Evolutionary conservation across 306 rosid genomes (phyloP), one percentile per base, ranked within the genome.

Genomic region (Cicer pinnatifidum): DNA sequence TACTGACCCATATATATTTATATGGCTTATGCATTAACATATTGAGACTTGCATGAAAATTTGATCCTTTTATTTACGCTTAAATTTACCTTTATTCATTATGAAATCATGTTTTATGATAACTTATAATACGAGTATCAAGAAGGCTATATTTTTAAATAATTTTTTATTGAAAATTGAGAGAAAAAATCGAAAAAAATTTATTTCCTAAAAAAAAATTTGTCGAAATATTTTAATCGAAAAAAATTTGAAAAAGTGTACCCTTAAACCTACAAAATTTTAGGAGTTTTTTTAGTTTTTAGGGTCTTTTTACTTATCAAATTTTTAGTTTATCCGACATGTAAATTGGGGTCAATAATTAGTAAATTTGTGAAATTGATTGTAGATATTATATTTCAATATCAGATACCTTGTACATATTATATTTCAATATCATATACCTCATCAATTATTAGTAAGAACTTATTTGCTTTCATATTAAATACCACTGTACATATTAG

Each of bases 1-100:
- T 57, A 10, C 48, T 17, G 39, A 1, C 61, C 40, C 20, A 28
- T 69, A 28, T 69, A 41, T 46, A 43, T 68, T 11, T 7, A 40
- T 72, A 69, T 81, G 45, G 44, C 80, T 23, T 40, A 40, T 52
- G 17, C 66, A 61, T 53, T 53, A 68, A 53, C 28, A 19, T 23
- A 65, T 60, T 16, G 9, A 41, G 66, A 67, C 43, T 67, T 71
- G 1, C 44, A 23, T 69, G 9, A 67, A 19, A 71, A 59, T 79
- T 11, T 58, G 50, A 15, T 79, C 61, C 1, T 40, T 65, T 16
- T 45, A 58, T 15, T 59, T n/a, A 2, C 51, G 62, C 65, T 46
- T 16, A 3, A 23, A 4, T 1, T 19, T 69, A 1, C 8, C 4
- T 9, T 20, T 37, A 17, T 37, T 72, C 4, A 1, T 15, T 1